Evolutionary conservation across 2,329 filamentous ascomycete genomes (phyloP).

Genomic region (Colletotrichum abscissum): DNA sequence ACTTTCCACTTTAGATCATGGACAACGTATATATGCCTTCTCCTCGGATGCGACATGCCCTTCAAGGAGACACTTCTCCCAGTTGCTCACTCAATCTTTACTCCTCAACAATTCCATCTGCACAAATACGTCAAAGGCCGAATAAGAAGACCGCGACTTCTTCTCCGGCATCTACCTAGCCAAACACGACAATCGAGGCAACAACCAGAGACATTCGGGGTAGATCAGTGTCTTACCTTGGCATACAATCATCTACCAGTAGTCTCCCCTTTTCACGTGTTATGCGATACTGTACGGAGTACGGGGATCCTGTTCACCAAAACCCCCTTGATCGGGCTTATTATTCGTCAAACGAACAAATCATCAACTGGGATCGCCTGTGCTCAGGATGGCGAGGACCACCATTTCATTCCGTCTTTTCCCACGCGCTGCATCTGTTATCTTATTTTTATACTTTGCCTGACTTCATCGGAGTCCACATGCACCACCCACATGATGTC

Average conservation of each 20-base stretch:
- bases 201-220: slow-evolving; percentile 8
- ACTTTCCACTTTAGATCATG: not conserved
- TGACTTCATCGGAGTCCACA: slow-evolving; percentile 16
- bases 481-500: slow-evolving; percentile 19
- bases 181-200: not conserved
- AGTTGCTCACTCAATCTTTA: too few relatives aligned
- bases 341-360: not conserved
- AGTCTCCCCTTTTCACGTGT: not conserved
- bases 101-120: not conserved
- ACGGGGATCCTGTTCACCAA: not conserved
- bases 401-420: slow-evolving; percentile 1
- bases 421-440: not conserved
- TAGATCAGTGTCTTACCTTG: not conserved
- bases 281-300: not conserved
- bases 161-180: not conserved
- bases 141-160: not conserved
- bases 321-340: not conserved
- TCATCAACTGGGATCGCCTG: not conserved
- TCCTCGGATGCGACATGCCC: not conserved
- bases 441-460: not conserved
- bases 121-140: not conserved
- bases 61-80: not conserved
- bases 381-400: not conserved
- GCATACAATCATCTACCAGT: not conserved
- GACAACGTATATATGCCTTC: not conserved